Conservation (phyloP, 331 rosid species). For the Malus hybrid region DNA sequence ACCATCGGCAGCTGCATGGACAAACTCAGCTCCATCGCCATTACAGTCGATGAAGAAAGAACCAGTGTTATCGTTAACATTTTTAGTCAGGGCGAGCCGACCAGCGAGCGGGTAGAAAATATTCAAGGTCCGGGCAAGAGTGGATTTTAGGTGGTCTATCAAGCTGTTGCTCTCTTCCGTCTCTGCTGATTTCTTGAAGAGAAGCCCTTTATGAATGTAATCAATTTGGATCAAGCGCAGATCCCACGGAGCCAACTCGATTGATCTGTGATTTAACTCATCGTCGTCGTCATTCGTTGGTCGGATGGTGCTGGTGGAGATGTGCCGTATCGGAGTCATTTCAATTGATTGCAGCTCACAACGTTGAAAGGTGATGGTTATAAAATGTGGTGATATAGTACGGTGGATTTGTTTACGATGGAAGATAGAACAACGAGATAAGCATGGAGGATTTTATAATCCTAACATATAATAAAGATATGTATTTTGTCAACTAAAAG, state of each 20-base stretch:
- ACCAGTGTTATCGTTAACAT: not conserved
- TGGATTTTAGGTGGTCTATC: not conserved
- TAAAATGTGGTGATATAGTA: not conserved
- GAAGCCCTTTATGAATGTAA: conserved; percentile 11
- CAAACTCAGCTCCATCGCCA: conserved; percentile 1
- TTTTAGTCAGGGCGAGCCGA: not conserved
- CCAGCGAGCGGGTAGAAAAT: conserved; percentile 23
- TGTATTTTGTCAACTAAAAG: too few relatives aligned
- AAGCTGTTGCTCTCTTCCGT: not conserved
- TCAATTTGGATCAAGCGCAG: not conserved
- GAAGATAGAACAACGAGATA: too few relatives aligned
- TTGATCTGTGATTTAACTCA: not conserved
- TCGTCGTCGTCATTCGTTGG: not conserved
- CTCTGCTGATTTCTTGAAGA: not conserved
- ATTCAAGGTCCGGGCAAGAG: not conserved
- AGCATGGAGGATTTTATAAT: too few relatives aligned
- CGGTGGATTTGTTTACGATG: too few relatives aligned
- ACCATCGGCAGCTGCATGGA: conserved; percentile 6
- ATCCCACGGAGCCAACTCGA: conserved; percentile 17
- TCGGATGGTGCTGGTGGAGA: not conserved
- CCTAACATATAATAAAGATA: too few relatives aligned
- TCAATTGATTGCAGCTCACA: not conserved
- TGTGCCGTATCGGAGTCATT: not conserved
- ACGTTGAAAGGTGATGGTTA: not conserved
- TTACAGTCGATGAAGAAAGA: conserved; percentile 12